Base-by-base conservation (phyloP, 1,284 basidiomycete genomes). In the Cryptococcus sp. region DNA sequence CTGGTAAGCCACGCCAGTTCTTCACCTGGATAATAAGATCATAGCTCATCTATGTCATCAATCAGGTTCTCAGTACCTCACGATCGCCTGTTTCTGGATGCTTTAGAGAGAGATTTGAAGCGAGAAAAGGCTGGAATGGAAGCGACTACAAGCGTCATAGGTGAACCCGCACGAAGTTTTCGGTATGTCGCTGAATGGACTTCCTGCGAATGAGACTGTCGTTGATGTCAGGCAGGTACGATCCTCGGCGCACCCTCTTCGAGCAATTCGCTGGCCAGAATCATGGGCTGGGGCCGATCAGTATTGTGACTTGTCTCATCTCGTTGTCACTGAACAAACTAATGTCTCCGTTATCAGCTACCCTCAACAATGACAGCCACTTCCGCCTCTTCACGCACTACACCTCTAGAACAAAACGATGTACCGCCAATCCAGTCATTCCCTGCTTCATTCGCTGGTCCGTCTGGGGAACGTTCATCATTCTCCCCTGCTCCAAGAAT, bases 1-100 rank as follows among this genome's bases (percentile, higher is more conserved):
- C 77, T 95, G 92, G 91, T 90, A 68, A 53, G 25, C 25, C 25
- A 25, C 25, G 25, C 25, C 25, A 25, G 25, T 25, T 3, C 25
- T 25, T 25, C 25, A 25, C 6, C 25, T 25, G 25, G 6, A 25
- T 3, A 25, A 3, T 25, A 25, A 3, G 25, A 25, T 25, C 25
- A 6, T 25, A 25, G 25, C 43, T 19, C 15, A 51, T 52, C 47
- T 48, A 16, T 16, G 19, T 16, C 39, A 19, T 38, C 52, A n/a
- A 40, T 35, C 70, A 87, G 86, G 86, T 88, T 86, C 77, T 87
- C 86, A 1, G 92, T 95, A 13, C 91, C 91, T 3, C 92, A 95
- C 64, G 92, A 95, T 77, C 88, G 92, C n/a, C 86, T 95, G 52
- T 94, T 95, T 82, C 85, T 95, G 51, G 92, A 95, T 72, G 92